Evolutionary conservation across 805 yeast genomes (phyloP).

Genomic region (Wickerhamomyces alni): DNA sequence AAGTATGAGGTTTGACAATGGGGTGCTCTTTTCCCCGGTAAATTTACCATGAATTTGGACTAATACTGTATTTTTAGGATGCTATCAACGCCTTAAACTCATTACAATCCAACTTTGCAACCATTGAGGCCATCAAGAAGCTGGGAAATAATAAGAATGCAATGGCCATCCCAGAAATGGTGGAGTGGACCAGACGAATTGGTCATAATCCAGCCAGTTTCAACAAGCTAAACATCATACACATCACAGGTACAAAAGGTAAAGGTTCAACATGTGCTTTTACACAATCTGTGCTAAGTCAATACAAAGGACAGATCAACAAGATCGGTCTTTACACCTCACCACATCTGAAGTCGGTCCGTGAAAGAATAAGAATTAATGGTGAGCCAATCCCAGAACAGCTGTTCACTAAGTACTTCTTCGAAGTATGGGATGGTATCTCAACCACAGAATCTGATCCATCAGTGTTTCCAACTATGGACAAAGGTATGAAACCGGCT

Average conservation of each 20-base stretch:
- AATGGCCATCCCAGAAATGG: conserved; percentile 77
- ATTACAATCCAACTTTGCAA: conserved; percentile 86
- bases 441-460: conserved; percentile 51
- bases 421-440: conserved; percentile 87
- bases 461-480: conserved; percentile 65
- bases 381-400: conserved; percentile 81
- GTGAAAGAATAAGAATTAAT: conserved; percentile 86
- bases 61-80: conserved; percentile 31
- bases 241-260: conserved; percentile 97
- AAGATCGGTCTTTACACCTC: conserved; percentile 93
- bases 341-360: conserved; percentile 88
- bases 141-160: conserved; percentile 59
- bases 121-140: conserved; percentile 74
- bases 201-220: conserved; percentile 66
- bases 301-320: conserved; percentile 42
- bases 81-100: conserved; percentile 83
- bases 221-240: conserved; percentile 72
- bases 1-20: not conserved
- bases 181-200: conserved; percentile 67
- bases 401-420: conserved; percentile 81
- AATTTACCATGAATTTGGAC: not conserved
- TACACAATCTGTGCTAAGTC: conserved; percentile 69
- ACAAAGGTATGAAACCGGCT: conserved; percentile 73
- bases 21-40: not conserved
- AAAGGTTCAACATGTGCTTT: conserved; percentile 98